phyloP scores from a whole-genome alignment of 164 flowering plant species.

The Vitis amurensis region DNA sequence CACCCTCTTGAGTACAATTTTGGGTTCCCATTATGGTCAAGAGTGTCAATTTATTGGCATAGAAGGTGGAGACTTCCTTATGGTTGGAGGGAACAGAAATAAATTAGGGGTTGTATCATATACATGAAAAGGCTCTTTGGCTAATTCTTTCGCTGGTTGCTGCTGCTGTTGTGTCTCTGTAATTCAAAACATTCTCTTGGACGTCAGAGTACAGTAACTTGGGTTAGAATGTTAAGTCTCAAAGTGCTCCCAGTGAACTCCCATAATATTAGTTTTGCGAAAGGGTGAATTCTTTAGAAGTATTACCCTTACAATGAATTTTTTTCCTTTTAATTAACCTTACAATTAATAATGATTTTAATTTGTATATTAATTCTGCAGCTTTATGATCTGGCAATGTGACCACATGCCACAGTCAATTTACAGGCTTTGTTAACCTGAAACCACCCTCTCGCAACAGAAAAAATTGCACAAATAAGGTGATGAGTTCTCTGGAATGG shows the following conservation, averaged over 20 bases:
- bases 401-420: no score
- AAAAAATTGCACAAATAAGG: no score
- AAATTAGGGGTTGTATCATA: conserved; percentile 10
- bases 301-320: no score
- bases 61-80: conserved; percentile 82
- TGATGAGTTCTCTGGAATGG: no score
- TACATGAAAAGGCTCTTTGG: neutral
- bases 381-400: no score
- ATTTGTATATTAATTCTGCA: no score
- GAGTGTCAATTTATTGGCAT: conserved; percentile 97
- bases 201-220: neutral
- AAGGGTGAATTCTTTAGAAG: conserved; percentile 1
- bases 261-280: conserved; percentile 12
- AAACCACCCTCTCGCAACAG: no score
- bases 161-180: neutral
- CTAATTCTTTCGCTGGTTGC: conserved; percentile 15
- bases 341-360: no score
- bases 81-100: conserved; percentile 35
- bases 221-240: neutral
- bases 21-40: conserved; percentile 92
- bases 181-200: neutral
- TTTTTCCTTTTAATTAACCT: neutral
- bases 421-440: no score
- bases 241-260: conserved; percentile 3
- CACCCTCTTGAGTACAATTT: conserved; percentile 78